Conservation (phyloP, 225 moss, liverwort and hornwort species). For the Straminergon stramineum region DNA sequence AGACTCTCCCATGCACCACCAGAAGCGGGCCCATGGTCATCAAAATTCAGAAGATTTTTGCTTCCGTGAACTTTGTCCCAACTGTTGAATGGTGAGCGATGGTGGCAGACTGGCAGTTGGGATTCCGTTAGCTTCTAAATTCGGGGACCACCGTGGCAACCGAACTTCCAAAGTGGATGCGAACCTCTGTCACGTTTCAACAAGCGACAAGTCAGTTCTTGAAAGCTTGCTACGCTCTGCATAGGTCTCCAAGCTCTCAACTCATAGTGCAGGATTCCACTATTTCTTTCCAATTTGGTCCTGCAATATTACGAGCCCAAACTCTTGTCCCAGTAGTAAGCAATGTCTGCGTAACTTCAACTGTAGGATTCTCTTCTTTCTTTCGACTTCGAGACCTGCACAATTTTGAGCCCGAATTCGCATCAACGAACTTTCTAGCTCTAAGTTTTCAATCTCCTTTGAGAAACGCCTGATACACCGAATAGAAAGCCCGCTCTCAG, state of each 20-base stretch:
- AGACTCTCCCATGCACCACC: neutral
- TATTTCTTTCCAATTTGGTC: neutral
- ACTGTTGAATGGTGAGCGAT: neutral
- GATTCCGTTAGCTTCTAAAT: neutral
- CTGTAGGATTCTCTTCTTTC: neutral
- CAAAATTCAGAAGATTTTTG: neutral
- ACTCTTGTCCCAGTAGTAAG: no score
- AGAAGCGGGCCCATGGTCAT: neutral
- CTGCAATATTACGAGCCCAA: neutral
- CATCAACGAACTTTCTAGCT: neutral
- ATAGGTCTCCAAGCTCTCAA: neutral
- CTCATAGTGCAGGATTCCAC: neutral
- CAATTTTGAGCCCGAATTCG: neutral
- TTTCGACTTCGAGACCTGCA: neutral
- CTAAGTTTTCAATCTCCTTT: neutral
- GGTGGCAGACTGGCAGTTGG: neutral
- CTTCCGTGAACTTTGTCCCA: neutral
- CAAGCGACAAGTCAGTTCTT: neutral
- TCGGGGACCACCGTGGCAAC: neutral
- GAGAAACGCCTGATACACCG: neutral
- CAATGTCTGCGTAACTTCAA: neutral
- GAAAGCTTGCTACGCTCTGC: neutral
- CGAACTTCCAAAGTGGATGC: neutral
- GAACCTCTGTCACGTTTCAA: neutral
- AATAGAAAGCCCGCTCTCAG: neutral